Conservation (phyloP, 1,139 yeast genomes). For the Suhomyces terraborum region DNA sequence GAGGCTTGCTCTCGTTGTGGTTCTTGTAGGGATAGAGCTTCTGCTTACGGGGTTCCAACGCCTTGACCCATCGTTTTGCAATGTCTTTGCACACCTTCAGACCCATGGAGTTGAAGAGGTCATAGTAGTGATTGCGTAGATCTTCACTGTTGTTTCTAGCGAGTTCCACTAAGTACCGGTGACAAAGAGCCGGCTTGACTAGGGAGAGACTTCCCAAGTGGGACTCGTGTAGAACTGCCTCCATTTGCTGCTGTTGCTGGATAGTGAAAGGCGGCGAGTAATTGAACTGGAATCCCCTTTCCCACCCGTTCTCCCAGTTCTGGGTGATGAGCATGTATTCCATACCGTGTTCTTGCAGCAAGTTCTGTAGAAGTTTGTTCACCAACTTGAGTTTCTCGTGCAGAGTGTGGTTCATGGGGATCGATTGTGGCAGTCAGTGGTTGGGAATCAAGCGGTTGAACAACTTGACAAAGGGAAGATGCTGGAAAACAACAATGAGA, state of each 20-base stretch:
- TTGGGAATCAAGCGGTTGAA: too few species aligned
- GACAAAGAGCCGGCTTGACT: constrained; percentile 14
- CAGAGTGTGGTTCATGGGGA: background rate
- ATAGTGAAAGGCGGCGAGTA: constrained; percentile 20
- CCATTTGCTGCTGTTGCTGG: constrained; percentile 17
- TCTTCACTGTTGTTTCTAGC: background rate
- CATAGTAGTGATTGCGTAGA: constrained; percentile 14
- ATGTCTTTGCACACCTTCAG: constrained; percentile 62
- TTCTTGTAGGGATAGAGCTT: constrained; percentile 61
- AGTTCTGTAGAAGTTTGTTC: constrained; percentile 1
- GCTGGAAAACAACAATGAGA: too few species aligned
- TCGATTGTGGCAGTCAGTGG: too few species aligned
- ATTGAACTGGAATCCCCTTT: constrained; percentile 10
- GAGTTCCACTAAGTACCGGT: constrained; percentile 2
- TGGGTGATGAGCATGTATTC: constrained; percentile 14
- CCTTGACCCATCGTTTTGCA: constrained; percentile 69
- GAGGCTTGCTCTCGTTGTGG: constrained; percentile 52
- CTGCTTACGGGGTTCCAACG: constrained; percentile 69
- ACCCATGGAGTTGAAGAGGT: constrained; percentile 22
- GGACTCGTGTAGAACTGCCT: constrained; percentile 5
- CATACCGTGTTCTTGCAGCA: constrained; percentile 6
- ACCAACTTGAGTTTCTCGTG: background rate
- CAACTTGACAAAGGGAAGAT: background rate
- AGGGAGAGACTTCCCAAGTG: constrained; percentile 1
- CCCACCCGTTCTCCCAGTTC: background rate